These are phyloP conservation scores for Osmanthus fragrans DNA, from an alignment of 257 asterid species.

Conservation along the genomic window DNA sequence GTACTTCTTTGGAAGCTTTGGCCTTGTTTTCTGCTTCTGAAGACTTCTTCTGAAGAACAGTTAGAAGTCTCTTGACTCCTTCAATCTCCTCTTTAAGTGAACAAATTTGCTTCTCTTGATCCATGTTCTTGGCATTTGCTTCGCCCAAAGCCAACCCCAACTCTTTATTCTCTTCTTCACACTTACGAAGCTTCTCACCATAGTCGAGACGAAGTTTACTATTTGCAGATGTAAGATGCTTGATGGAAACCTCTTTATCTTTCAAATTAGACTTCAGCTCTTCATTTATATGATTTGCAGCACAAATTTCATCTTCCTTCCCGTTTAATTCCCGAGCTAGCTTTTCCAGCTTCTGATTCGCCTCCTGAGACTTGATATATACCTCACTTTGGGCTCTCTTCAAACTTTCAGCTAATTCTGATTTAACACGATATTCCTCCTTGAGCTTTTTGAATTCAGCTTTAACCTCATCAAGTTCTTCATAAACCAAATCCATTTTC, in stretches of 20 bases:
- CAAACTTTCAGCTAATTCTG: constrained; percentile 57
- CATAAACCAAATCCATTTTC: constrained; percentile 58
- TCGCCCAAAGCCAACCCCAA: constrained; percentile 66
- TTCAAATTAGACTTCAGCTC: constrained; percentile 49
- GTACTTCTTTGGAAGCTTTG: constrained; percentile 32
- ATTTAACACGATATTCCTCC: constrained; percentile 46
- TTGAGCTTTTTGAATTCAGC: constrained; percentile 64
- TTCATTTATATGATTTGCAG: constrained; percentile 36
- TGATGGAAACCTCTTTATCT: constrained; percentile 61
- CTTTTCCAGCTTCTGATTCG: constrained; percentile 55
- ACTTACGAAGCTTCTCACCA: constrained; percentile 47
- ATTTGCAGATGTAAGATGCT: constrained; percentile 48
- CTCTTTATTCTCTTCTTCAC: constrained; percentile 60
- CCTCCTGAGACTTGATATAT: constrained; percentile 55
- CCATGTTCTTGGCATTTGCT: constrained; percentile 53
- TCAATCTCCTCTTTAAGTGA: constrained; percentile 59
- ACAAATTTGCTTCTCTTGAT: constrained; percentile 50
- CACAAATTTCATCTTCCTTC: constrained; percentile 50
- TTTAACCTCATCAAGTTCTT: constrained; percentile 79
- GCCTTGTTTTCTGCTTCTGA: constrained; percentile 36
- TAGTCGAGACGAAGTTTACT: constrained; percentile 63
- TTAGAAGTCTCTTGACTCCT: constrained; percentile 43
- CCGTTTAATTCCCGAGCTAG: constrained; percentile 45
- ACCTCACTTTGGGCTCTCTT: constrained; percentile 68
- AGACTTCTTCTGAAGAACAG: constrained; percentile 41